Conservation (phyloP, 1,284 basidiomycete genomes). For the Sporisorium exsertum region DNA sequence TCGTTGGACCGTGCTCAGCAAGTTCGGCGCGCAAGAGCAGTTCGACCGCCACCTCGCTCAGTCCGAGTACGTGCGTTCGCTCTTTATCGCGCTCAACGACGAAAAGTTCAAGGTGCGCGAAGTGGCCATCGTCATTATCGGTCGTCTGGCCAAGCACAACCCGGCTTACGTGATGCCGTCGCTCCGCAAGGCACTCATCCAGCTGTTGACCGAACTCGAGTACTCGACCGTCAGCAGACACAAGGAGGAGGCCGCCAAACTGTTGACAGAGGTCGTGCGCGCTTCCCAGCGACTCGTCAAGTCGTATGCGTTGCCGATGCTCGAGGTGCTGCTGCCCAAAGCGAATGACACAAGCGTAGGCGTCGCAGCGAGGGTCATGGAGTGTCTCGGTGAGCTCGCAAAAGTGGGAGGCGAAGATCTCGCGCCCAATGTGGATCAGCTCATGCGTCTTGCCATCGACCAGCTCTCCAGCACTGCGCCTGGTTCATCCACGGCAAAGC, state of each 20-base stretch:
- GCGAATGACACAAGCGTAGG: conserved; percentile 86
- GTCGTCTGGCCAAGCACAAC: conserved; percentile 92
- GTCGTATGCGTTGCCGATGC: conserved; percentile 95
- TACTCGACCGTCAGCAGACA: conserved; percentile 89
- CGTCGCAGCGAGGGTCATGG: conserved; percentile 91
- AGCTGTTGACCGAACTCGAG: conserved; percentile 95
- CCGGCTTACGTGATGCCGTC: conserved; percentile 99
- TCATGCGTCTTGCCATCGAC: conserved; percentile 90
- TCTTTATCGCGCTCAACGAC: conserved; percentile 98
- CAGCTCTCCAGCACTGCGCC: conserved; percentile 79
- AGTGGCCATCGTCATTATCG: conserved; percentile 90
- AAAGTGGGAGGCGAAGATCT: conserved; percentile 95
- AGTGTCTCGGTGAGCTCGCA: conserved; percentile 93
- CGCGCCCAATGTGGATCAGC: conserved; percentile 81
- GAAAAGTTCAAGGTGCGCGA: conserved; percentile 94
- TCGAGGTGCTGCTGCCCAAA: conserved; percentile 88
- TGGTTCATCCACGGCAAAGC: conserved; percentile 66
- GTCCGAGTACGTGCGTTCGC: conserved; percentile 94
- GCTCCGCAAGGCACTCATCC: conserved; percentile 92
- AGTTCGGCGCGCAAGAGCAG: conserved; percentile 88
- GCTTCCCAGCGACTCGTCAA: conserved; percentile 94
- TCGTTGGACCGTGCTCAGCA: conserved; percentile 77
- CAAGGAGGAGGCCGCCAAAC: conserved; percentile 74
- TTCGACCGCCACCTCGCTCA: conserved; percentile 99
- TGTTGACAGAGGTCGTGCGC: conserved; percentile 66